Evolutionary conservation across 1,284 basidiomycete species (phyloP), one percentile per base, ranked within the genome.

Genomic region (Vanrija humicola): DNA sequence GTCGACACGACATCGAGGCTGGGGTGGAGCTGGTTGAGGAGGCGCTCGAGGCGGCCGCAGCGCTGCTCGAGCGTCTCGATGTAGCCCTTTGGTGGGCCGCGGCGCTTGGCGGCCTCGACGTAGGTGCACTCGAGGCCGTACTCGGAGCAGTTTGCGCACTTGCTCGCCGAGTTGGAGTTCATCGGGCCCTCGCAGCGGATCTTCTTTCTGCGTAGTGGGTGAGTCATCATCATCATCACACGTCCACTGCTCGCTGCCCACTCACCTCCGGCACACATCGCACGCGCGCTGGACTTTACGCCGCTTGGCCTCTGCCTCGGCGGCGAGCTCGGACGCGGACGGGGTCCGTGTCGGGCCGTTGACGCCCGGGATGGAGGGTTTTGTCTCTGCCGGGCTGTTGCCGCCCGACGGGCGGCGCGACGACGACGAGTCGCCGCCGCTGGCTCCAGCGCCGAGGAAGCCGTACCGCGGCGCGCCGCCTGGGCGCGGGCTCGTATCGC

Each of bases 11-110:
- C 85, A 68, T 89, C 86, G 48, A 79, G 70, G 56, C 83, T 82
- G 19, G 89, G 89, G 48, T 82, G 81, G 52, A 89, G 79, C 87
- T 90, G 58, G 18, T 38, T 34, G 14, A 87, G 73, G 10, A 89
- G 78, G n/a, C 78, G 81, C 67, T 90, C 87, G 77, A 90, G 81
- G 61, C 85, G 84, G 55, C 84, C 82, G 15, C 89, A 76, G 9
- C 88, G 80, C 58, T 80, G 84, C 70, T 90, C 88, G 8, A 90
- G 75, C 25, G 79, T 82, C 61, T 90, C 87, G 19, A 89, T 82
- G 68, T 68, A 91, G 82, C 88, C 89, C 77, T 91, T 89, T 1
- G 89, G 87, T 26, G 89, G 87, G 3, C 89, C 88, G 39, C 89
- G 84, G 79, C 89, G 87, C 83, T 90, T 87, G 1, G 88, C 90